Percentiles rank a stretch among this genome's conserved stretches.
Evolutionary conservation across 495 filamentous ascomycete genomes (phyloP).

Genomic region (Annulohypoxylon maeteangense): DNA sequence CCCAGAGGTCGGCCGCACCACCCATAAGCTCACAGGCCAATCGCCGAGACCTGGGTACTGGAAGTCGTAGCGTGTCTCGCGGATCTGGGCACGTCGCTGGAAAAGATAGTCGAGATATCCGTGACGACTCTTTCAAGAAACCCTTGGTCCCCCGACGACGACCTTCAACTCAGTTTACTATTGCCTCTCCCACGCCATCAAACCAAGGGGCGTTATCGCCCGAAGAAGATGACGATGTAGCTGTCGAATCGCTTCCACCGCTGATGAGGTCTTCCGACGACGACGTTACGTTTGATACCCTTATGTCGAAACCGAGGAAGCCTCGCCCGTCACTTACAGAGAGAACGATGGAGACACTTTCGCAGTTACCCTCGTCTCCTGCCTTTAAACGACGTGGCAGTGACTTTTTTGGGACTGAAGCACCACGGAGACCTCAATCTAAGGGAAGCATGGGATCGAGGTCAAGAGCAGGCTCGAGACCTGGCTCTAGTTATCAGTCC

Average conservation of each 20-base stretch:
- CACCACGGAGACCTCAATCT: constrained; percentile 45
- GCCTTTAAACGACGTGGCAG: constrained; percentile 51
- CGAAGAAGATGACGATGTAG: constrained; percentile 23
- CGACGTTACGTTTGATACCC: constrained; percentile 39
- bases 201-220: constrained; percentile 18
- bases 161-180: constrained; percentile 39
- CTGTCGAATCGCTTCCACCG: constrained; percentile 42
- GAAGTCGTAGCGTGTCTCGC: constrained; percentile 32
- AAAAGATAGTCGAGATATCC: constrained; percentile 25
- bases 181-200: constrained; percentile 21
- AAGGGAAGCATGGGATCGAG: constrained; percentile 52
- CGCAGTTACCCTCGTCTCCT: constrained; percentile 60
- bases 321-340: constrained; percentile 56
- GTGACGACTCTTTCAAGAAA: constrained; percentile 40
- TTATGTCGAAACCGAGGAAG: constrained; percentile 36
- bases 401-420: constrained; percentile 52
- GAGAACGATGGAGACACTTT: constrained; percentile 60
- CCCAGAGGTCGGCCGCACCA: constrained; percentile 34
- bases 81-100: constrained; percentile 23
- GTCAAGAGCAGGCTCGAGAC: constrained; percentile 55
- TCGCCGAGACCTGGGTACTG: constrained; percentile 25
- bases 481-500: constrained; percentile 59
- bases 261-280: constrained; percentile 38
- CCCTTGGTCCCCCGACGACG: constrained; percentile 34
- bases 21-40: constrained; percentile 33